phyloP scores from a whole-genome alignment of 805 yeast species.

The Priceomyces carsonii region DNA sequence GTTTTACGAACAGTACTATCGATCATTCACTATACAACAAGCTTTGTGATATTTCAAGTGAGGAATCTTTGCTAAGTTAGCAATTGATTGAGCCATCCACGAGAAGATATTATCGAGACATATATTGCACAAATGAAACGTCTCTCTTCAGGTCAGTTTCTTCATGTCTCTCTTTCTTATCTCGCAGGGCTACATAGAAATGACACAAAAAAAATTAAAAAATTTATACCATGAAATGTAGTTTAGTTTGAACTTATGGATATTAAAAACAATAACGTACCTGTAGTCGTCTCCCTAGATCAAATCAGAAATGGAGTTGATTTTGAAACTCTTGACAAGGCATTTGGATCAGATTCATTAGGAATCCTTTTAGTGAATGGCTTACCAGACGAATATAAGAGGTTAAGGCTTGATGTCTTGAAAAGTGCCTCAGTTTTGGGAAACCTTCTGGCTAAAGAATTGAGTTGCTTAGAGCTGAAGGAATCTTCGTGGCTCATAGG shows the following conservation, averaged over 20 bases:
- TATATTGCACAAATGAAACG: too few species aligned
- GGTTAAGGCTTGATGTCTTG: slow-evolving; percentile 44
- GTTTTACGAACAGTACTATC: too few species aligned
- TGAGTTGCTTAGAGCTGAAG: slow-evolving; percentile 44
- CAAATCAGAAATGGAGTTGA: slow-evolving; percentile 32
- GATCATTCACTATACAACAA: not conserved
- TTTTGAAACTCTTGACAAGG: slow-evolving; percentile 33
- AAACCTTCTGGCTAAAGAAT: slow-evolving; percentile 30
- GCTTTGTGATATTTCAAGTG: not conserved
- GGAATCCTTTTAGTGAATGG: slow-evolving; percentile 53
- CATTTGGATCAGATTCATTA: slow-evolving; percentile 57
- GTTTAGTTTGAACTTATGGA: not conserved
- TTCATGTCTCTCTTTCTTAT: too few species aligned
- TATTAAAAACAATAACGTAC: slow-evolving; percentile 6
- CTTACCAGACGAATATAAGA: slow-evolving; percentile 38
- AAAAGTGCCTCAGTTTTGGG: slow-evolving; percentile 44
- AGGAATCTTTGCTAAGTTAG: too few species aligned
- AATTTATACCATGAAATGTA: not conserved
- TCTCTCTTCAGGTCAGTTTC: too few species aligned
- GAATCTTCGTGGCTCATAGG: slow-evolving; percentile 57
- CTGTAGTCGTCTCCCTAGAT: slow-evolving; percentile 31
- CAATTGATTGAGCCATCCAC: too few species aligned
- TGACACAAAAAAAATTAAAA: not conserved
- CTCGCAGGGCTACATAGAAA: too few species aligned
- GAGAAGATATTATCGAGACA: too few species aligned